Evolutionary conservation across 805 yeast species (phyloP).

Genomic region (Ogataea paraovalis): DNA sequence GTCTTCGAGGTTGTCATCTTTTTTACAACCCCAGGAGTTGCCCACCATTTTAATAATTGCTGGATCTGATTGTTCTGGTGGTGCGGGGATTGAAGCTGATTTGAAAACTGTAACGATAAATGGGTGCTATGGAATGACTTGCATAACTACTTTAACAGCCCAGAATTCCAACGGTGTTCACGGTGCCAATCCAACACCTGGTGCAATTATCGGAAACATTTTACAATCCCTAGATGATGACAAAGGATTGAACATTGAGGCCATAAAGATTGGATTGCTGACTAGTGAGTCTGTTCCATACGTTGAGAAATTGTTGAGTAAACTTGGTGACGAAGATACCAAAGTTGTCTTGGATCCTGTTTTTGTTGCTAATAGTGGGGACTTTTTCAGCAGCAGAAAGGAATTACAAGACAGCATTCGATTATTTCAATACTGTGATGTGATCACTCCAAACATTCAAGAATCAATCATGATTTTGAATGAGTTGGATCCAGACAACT

Average conservation of each 20-base stretch:
- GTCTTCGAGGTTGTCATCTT: slow-evolving; percentile 3
- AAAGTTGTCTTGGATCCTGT: slow-evolving; percentile 75
- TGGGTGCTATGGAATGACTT: slow-evolving; percentile 74
- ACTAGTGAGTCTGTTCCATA: slow-evolving; percentile 46
- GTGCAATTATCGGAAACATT: slow-evolving; percentile 41
- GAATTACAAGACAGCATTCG: slow-evolving; percentile 10
- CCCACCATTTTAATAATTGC: slow-evolving; percentile 50
- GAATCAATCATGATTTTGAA: slow-evolving; percentile 51
- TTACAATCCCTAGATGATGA: slow-evolving; percentile 59
- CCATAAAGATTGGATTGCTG: slow-evolving; percentile 76
- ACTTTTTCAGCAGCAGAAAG: slow-evolving; percentile 45
- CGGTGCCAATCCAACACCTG: slow-evolving; percentile 41
- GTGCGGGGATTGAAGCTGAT: slow-evolving; percentile 94
- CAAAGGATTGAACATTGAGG: slow-evolving; percentile 49
- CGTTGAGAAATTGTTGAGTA: slow-evolving; percentile 8
- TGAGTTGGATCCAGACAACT: slow-evolving; percentile 8
- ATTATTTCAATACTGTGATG: slow-evolving; percentile 15
- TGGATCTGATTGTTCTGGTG: slow-evolving; percentile 86
- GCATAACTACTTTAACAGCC: slow-evolving; percentile 76
- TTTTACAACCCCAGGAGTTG: slow-evolving; percentile 13
- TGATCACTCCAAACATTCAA: slow-evolving; percentile 75
- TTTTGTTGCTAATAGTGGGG: slow-evolving; percentile 76
- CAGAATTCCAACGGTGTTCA: slow-evolving; percentile 60
- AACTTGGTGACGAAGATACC: background rate
- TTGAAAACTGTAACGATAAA: slow-evolving; percentile 75